Evolutionary conservation across 495 filamentous ascomycete genomes (phyloP).

Genomic region (Penicillium turbatum): DNA sequence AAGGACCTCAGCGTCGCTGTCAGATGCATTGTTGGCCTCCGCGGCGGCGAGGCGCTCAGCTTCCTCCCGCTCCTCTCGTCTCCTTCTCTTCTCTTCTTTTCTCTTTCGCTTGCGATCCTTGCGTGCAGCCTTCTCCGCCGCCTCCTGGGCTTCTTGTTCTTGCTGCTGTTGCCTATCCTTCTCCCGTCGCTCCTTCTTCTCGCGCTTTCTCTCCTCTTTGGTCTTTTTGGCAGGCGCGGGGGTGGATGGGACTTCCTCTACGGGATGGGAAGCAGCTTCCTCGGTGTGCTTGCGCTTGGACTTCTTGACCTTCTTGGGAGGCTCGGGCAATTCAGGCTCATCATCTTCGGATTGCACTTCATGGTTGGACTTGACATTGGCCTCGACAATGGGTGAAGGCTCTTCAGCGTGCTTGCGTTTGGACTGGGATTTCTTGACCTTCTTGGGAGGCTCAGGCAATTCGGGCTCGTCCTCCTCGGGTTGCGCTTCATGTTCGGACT

Average conservation of each 20-base stretch:
- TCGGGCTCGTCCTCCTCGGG: background rate
- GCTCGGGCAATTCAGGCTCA: background rate
- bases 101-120: constrained; percentile 1
- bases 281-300: constrained; percentile 2
- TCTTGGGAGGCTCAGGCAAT: background rate
- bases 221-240: background rate
- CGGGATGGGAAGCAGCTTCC: background rate
- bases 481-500: background rate
- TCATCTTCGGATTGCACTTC: background rate
- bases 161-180: constrained; percentile 10
- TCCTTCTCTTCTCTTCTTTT: constrained; percentile 14
- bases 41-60: constrained; percentile 2
- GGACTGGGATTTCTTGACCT: constrained; percentile 1
- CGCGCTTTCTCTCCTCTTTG: constrained; percentile 12
- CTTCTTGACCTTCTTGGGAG: background rate
- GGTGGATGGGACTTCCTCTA: background rate
- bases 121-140: background rate
- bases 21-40: background rate
- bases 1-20: background rate
- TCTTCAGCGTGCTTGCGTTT: background rate
- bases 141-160: background rate
- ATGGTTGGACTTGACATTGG: background rate
- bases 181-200: constrained; percentile 7
- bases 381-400: too few species aligned
- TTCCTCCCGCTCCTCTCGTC: constrained; percentile 5